These are phyloP conservation scores for Cicer judaicum DNA, from an alignment of 306 rosid genomes.

Conservation along the genomic window DNA sequence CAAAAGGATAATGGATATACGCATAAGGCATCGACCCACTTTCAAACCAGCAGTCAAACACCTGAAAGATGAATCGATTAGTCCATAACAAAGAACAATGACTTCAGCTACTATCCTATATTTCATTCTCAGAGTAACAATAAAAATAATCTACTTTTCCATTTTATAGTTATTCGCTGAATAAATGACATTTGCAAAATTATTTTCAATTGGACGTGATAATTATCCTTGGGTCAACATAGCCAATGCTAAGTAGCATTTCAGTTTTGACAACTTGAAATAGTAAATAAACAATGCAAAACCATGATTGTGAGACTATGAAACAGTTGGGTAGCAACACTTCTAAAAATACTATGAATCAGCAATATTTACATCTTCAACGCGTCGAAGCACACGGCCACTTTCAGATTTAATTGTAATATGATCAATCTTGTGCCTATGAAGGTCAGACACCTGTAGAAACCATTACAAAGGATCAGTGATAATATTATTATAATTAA, in stretches of 20 bases:
- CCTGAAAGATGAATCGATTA: constrained; percentile 59
- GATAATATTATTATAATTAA: constrained; percentile 8
- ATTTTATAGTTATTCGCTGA: background rate
- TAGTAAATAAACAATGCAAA: constrained; percentile 17
- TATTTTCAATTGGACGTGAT: background rate
- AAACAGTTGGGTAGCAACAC: constrained; percentile 6
- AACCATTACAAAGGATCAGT: constrained; percentile 41
- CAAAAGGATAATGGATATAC: constrained; percentile 94
- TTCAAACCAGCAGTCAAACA: constrained; percentile 99
- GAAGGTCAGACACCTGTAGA: constrained; percentile 83
- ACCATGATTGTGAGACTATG: constrained; percentile 17
- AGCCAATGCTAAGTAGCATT: constrained; percentile 26
- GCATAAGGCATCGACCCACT: constrained; percentile 99
- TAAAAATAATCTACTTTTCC: background rate
- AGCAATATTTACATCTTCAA: constrained; percentile 76
- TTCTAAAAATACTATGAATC: constrained; percentile 28
- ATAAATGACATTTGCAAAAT: background rate
- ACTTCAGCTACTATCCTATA: constrained; percentile 8
- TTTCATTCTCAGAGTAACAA: background rate
- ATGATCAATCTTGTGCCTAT: constrained; percentile 95
- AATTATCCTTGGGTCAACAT: constrained; percentile 15
- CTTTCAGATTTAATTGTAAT: constrained; percentile 77
- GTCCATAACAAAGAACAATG: constrained; percentile 32
- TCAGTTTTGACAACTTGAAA: constrained; percentile 29
- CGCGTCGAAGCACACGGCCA: constrained; percentile 86